Evolutionary conservation across 1,139 yeast genomes (phyloP), one percentile per base, ranked within the genome.

Genomic region (Yamadazyma triangularis): DNA sequence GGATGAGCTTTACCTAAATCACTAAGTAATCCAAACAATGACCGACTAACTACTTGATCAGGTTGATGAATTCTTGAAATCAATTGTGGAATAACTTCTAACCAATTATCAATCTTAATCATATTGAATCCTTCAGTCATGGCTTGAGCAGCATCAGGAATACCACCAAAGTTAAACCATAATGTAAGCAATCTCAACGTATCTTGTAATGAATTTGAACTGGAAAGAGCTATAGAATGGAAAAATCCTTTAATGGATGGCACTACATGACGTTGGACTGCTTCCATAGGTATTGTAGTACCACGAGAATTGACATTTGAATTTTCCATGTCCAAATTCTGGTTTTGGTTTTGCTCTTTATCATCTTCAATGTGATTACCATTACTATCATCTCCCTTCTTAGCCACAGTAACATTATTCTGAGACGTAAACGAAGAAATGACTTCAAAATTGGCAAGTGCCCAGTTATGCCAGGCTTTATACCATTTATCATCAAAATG

Each of bases 381-480:
- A 13, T 11, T 8, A 11, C 19, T 15, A 10, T 15, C 8, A 26
- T 47, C 64, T 11, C 44, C 35, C 21, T 50, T 56, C 27, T 49
- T 50, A 26, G 40, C 50, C 46, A 53, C 48, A 38, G 64, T 35
- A 24, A 44, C 38, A 25, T 51, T 52, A 25, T 52, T 55, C 31
- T 62, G 69, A 10, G 73, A 58, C 0, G 79, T 71, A 44, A 67
- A 67, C 31, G 82, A 68, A 0, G 96, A 83, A 18, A 91, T 85
- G 2, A 89, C 96, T 51, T 89, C 96, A 53, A 88, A 93, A 55
- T 93, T 93, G 0, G 98, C 96, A 48, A 93, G 64, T 0, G 98
- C 98, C 99, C 99, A 93, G 51, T 88, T 89, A 51, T 93, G 99
- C 98, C 98, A 93, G 14, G 98, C 98, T 50, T 93, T 91, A 52